Percentiles rank a stretch among this genome's conserved stretches.
These are phyloP conservation scores for Arctium minus DNA, from an alignment of 129 eudicot genomes.

Conservation along the genomic window DNA sequence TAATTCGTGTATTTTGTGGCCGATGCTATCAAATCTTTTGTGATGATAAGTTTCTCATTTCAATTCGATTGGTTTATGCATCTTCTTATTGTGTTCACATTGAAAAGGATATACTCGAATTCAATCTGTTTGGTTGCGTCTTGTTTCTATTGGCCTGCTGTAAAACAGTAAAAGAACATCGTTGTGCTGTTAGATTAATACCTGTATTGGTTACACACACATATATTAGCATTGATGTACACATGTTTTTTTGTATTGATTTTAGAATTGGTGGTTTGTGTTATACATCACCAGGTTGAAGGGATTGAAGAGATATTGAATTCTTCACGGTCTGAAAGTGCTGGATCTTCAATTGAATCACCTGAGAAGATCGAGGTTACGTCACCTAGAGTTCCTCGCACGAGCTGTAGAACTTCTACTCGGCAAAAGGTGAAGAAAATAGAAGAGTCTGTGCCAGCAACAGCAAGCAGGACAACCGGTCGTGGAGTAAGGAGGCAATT, in stretches of 20 bases:
- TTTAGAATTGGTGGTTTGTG: neutral
- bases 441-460: constrained; percentile 13
- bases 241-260: neutral
- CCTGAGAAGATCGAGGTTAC: constrained; percentile 31
- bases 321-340: constrained; percentile 25
- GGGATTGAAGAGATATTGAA: constrained; percentile 60
- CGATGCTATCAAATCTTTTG: neutral
- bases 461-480: constrained; percentile 27
- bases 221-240: neutral
- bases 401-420: constrained; percentile 37
- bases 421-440: constrained; percentile 16
- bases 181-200: neutral
- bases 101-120: neutral
- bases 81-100: neutral
- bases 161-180: neutral
- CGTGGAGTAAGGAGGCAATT: constrained; percentile 31
- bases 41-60: neutral
- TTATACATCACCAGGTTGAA: constrained; percentile 37
- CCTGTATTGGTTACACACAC: neutral
- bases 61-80: neutral
- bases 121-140: neutral
- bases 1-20: neutral
- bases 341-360: constrained; percentile 43
- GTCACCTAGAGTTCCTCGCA: constrained; percentile 33
- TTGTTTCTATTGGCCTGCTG: neutral